Base-by-base conservation (phyloP, 768 basidiomycete species). In the Suillus plorans region DNA sequence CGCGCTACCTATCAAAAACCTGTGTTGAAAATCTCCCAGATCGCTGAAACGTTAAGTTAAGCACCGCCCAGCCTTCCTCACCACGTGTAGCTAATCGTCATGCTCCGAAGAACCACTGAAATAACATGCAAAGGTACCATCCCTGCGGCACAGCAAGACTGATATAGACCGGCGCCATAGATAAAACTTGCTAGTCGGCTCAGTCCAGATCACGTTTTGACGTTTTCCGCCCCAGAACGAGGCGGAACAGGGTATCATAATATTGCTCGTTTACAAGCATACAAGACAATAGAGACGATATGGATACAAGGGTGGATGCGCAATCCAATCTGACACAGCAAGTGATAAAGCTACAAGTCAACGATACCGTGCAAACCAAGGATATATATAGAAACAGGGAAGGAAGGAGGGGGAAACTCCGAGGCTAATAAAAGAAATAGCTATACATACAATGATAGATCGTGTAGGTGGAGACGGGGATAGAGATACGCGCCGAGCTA, bases 381-480 rank as follows among this genome's bases (percentile, higher is more conserved):
- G 42, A 25, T 53, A 45, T 42, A 37, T 37, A 63, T 34, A 53
- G 5, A 61, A 47, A 62, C 60, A 63, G 41, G 16, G 37, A 25
- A 25, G 22, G 20, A 12, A 31, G 28, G 14, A 50, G 22, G 4
- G 2, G 6, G 22, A 25, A 50, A 14, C 22, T 16, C 50, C 16
- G 14, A 3, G 3, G 25, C 25, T 25, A 50, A 63, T 31, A 63
- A 44, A 41, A n/a, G 37, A 63, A 28, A 59, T 60, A 63, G 13
- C 36, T 61, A 63, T 62, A 63, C 41, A 44, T 44, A 63, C 60
- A 61, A 20, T 63, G 36, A 62, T 42, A 42, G 57, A 44, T 44
- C 37, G 22, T 60, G 53, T 31, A 7, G 13, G 10, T 25, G 45
- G 14, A n/a, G 3, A 31, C 20, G 14, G n/a, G n/a, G 36, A 62